Evolutionary conservation across 805 yeast species (phyloP), one percentile per base, ranked within the genome.

Genomic region (Myxozyma kluyveri): DNA sequence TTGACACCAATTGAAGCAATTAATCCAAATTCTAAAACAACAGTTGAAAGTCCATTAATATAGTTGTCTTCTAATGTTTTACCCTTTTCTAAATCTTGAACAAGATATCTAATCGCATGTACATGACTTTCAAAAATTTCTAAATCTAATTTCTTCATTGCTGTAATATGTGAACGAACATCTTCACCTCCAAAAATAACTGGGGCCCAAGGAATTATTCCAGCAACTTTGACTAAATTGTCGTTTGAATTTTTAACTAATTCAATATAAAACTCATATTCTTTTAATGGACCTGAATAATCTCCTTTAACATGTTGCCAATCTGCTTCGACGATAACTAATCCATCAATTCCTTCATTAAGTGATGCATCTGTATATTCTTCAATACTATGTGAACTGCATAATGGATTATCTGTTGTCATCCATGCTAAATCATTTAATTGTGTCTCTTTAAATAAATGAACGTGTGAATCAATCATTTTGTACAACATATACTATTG

Each of bases 121-220:
- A 61, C 27, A 69, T 63, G 23, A 54, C 52, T 2, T 39, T 14
- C 36, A 60, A 29, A 57, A 31, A 50, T 49, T 1, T 53, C 41
- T 12, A 41, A 49, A 17, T 52, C 45, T 1, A 51, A 47, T 0
- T 48, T 35, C 17, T 47, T 50, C 37, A 73, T 24, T 9, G 47
- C 45, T 1, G 40, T 39, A 5, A 61, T 32, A 46, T 59, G 65
- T 36, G 50, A 40, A 3, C 36, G 22, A 3, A 67, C 40, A 1
- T 54, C 57, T 0, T 48, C 51, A 1, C 60, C 40, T 1, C 77
- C 78, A 4, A 62, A 50, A 5, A 71, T 68, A 6, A 74, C 45
- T 4, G 80, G 79, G 0, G 75, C 76, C 77, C 76, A 74, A 1
- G 78, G 76, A n/a, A 75, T 60, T 6, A 73, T n/a, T n/a, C n/a